Base-by-base conservation (phyloP, 2,329 filamentous ascomycete genomes). In the Juglanconis oblonga region DNA sequence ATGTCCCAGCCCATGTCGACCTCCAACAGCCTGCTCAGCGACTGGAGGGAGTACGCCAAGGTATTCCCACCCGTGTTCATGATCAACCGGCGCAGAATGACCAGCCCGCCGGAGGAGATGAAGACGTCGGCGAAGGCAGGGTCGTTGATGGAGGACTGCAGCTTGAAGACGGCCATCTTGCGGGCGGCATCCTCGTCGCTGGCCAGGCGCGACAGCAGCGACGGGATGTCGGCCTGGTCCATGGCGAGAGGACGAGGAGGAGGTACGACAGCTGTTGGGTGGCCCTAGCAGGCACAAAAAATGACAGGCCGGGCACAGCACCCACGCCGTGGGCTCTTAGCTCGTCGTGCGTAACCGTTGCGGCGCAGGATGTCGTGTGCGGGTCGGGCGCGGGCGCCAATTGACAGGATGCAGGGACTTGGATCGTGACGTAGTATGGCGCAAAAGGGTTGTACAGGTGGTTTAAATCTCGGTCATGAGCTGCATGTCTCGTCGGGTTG, bases 121-220 rank as follows among this genome's bases (percentile, higher is more conserved):
- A 99, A 99, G 68, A 96, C 87, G 74, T 98, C 95, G 69, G 95
- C 95, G 74, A 98, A 98, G 54, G 92, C 90, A 32, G 94, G 94
- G 76, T 99, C 95, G 72, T 93, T 94, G 75, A 99, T 97, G 64
- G 91, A 92, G 65, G 86, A 89, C 76, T 99, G 95, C 66, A 99
- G 86, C 79, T 97, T 97, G 84, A 99, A 99, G 63, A 96, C 95
- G 62, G 95, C 95, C 91, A 98, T 97, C 76, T 99, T 99, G 71
- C 93, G 91, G 67, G 91, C 88, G 59, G 91, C 93, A 81, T 99
- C 95, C 76, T 97, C 86, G 67, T 88, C 84, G 76, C 85, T 87
- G 45, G 83, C 79, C 63, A 88, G 78, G 66, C 85, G 85, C 76
- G 83, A 79, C 67, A 88, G 78, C 67, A 88, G 81, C 72, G 83